phyloP scores from a whole-genome alignment of 176 grass and related monocot genomes.

The Cocos nucifera region DNA sequence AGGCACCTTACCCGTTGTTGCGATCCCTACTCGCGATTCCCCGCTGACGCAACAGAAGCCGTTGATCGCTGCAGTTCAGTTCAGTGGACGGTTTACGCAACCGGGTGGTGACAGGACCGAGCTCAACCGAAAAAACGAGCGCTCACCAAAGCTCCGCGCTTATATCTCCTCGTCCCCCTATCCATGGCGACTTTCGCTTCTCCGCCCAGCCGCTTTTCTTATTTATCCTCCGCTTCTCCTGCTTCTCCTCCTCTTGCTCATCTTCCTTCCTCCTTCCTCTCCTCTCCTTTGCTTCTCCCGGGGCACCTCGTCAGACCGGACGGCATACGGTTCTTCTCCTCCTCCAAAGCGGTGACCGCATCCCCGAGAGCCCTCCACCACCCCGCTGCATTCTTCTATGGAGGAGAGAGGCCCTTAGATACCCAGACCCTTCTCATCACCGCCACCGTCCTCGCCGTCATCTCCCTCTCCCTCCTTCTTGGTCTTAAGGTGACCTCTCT shows the following conservation, averaged over 20 bases:
- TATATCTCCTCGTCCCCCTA: not conserved
- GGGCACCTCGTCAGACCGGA: not conserved
- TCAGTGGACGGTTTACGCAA: too few relatives aligned
- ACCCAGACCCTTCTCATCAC: conserved; percentile 75
- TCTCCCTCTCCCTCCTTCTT: conserved; percentile 60
- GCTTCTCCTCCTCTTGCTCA: not conserved
- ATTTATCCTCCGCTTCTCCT: conserved; percentile 3
- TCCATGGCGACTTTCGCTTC: conserved; percentile 16
- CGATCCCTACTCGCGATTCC: too few relatives aligned
- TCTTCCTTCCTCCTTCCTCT: conserved; percentile 4
- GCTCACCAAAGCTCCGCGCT: too few relatives aligned
- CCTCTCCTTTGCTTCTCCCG: conserved; percentile 16
- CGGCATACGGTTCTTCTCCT: not conserved
- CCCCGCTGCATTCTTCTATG: conserved; percentile 25
- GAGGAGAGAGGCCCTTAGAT: conserved; percentile 35
- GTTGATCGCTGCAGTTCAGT: too few relatives aligned
- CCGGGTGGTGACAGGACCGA: too few relatives aligned
- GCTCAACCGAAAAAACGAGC: too few relatives aligned
- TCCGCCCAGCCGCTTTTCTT: not conserved
- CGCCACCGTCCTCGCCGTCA: conserved; percentile 42
- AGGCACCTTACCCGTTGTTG: too few relatives aligned
- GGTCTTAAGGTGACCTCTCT: conserved; percentile 54
- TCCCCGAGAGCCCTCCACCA: not conserved
- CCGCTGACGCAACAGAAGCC: too few relatives aligned
- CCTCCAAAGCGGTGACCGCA: not conserved